Conservation (phyloP, 129 eudicot species). For the Arctium minus region DNA sequence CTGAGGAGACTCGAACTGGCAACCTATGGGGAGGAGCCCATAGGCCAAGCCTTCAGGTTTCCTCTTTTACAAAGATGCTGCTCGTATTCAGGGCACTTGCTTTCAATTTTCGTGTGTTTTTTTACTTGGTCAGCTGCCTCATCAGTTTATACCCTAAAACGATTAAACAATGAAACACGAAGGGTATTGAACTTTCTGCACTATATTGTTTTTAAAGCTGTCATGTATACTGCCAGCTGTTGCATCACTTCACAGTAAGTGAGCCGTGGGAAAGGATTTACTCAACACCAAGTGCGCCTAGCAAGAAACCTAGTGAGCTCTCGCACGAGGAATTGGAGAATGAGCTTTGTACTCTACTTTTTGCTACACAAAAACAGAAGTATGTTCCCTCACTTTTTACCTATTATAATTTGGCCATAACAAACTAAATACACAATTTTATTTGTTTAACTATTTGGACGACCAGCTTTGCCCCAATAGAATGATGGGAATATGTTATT, state of each 20-base stretch:
- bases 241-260: conserved; percentile 42
- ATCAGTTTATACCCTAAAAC: not conserved
- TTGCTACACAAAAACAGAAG: conserved; percentile 49
- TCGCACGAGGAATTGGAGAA: conserved; percentile 49
- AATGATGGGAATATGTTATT: not conserved
- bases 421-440: not conserved
- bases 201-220: not conserved
- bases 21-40: no score
- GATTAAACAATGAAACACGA: not conserved
- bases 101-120: not conserved
- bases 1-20: no score
- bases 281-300: conserved; percentile 30
- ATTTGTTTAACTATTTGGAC: not conserved
- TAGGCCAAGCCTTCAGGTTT: no score
- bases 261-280: conserved; percentile 51
- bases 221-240: conserved; percentile 43
- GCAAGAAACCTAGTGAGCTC: conserved; percentile 44
- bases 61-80: not conserved
- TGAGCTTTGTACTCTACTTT: conserved; percentile 45
- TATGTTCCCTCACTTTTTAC: conserved; percentile 20
- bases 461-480: not conserved
- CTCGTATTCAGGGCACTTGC: not conserved
- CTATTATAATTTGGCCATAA: not conserved
- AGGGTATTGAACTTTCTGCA: not conserved
- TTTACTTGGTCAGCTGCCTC: not conserved